Base-by-base conservation (phyloP, 2,329 filamentous ascomycete genomes). In the Elsinoe batatas region DNA sequence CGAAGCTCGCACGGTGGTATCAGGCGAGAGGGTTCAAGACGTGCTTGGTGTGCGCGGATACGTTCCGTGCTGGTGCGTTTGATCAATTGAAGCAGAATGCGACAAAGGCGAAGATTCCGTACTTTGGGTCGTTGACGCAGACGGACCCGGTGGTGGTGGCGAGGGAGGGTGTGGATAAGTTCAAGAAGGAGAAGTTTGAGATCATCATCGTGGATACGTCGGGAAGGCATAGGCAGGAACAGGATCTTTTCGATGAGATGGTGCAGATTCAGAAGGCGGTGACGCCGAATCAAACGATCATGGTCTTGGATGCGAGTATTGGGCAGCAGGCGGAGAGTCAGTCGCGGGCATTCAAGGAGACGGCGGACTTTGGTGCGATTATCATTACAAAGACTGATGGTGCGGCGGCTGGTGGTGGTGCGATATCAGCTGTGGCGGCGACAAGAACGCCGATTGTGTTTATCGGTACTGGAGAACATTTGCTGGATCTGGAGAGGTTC, bases 371-470 rank as follows among this genome's bases (percentile, higher is more conserved):
- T 64, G 93, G 93, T 67, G 90, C 93, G 61, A 98, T 98, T 65
- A 95, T 98, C 67, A 96, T 98, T 67, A 98, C 93, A 53, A 98
- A 98, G 76, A 97, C 91, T 0, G 93, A 98, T 68, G 93, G 93
- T 61, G 89, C 95, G 63, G 93, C 93, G 1, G 88, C 88, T 46
- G 93, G 93, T 64, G 93, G 93, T 77, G 93, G 93, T 74, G 93
- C 93, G 59, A 98, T 98, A 57, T 97, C 91, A 3, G 93, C 93
- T 8, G 93, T 98, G 57, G 93, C 93, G 1, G 93, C 93, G 1
- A 98, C 93, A 32, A 86, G 91, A 64, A 97, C 93, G 0, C 93
- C 93, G 2, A 98, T 98, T 63, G 91, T 97, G 10, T 98, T 96
- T 71, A 89, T 98, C 60, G 93, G 93, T 70, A 98, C 93, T 0